These are phyloP conservation scores for Xylaria arbuscula DNA, from an alignment of 2,329 filamentous ascomycete species.

Conservation along the genomic window DNA sequence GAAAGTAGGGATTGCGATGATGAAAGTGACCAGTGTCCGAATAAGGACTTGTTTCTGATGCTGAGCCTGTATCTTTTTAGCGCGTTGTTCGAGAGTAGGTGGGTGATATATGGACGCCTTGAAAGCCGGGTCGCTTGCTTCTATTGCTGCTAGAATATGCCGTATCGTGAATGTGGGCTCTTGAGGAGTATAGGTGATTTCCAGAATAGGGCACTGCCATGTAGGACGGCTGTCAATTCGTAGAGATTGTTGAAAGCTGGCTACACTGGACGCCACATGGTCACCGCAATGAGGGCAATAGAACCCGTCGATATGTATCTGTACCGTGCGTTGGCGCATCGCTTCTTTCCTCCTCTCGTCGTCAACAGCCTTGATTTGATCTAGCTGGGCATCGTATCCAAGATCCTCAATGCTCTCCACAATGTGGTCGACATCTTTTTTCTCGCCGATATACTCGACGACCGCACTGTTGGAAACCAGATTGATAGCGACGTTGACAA, in stretches of 20 bases:
- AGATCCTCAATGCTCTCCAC: slow-evolving; percentile 68
- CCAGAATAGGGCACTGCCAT: slow-evolving; percentile 73
- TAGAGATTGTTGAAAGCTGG: slow-evolving; percentile 63
- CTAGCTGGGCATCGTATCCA: slow-evolving; percentile 73
- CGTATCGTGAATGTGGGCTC: slow-evolving; percentile 79
- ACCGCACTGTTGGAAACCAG: slow-evolving; percentile 75
- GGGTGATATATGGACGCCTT: slow-evolving; percentile 78
- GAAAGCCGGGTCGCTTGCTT: slow-evolving; percentile 73
- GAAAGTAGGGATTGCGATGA: slow-evolving; percentile 83
- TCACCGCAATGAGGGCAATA: slow-evolving; percentile 78
- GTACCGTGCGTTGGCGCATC: slow-evolving; percentile 64
- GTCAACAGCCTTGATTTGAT: slow-evolving; percentile 58
- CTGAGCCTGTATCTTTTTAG: slow-evolving; percentile 74
- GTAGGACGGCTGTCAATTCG: slow-evolving; percentile 67
- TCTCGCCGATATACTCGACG: slow-evolving; percentile 63
- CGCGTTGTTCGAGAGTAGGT: slow-evolving; percentile 84
- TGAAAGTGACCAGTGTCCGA: slow-evolving; percentile 75
- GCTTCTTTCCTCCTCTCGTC: slow-evolving; percentile 41
- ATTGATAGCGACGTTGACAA: slow-evolving; percentile 70
- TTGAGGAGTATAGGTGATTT: slow-evolving; percentile 75
- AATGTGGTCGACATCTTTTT: slow-evolving; percentile 59
- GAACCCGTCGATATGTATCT: slow-evolving; percentile 76
- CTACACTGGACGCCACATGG: slow-evolving; percentile 65
- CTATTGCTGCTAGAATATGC: slow-evolving; percentile 75
- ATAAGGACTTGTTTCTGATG: slow-evolving; percentile 76